phyloP scores from a whole-genome alignment of 139 green algal genomes.

The Chlamydomonas urium region DNA sequence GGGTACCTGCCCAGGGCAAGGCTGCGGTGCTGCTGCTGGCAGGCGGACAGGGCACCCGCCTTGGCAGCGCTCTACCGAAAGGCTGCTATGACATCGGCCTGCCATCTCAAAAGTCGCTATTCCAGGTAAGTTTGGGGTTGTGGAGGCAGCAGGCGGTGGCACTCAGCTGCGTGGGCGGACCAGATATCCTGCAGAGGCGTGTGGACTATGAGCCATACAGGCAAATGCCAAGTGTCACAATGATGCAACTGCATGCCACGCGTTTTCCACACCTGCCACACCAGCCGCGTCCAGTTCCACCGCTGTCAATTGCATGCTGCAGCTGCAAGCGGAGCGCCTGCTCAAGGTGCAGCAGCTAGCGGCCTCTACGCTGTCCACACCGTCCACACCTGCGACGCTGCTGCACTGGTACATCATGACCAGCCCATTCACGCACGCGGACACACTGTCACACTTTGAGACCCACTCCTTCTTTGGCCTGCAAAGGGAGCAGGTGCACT shows the following conservation, averaged over 20 bases:
- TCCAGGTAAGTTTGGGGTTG: slow-evolving; percentile 52
- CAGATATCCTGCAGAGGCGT: too few relatives aligned
- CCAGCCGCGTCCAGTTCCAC: neutral
- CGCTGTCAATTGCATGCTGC: neutral
- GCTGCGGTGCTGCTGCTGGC: slow-evolving; percentile 81
- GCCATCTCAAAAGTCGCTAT: slow-evolving; percentile 84
- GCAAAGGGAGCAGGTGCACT: slow-evolving; percentile 61
- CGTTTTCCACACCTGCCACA: too few relatives aligned
- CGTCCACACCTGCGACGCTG: neutral
- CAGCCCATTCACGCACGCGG: slow-evolving; percentile 73
- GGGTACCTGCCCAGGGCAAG: slow-evolving; percentile 48
- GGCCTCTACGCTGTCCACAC: too few relatives aligned
- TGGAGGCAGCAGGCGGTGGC: too few relatives aligned
- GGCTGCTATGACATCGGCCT: slow-evolving; percentile 94
- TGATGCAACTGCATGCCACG: too few relatives aligned
- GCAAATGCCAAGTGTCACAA: too few relatives aligned
- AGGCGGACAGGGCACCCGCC: slow-evolving; percentile 88
- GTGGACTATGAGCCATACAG: too few relatives aligned
- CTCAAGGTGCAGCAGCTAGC: slow-evolving; percentile 67
- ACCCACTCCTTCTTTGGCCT: slow-evolving; percentile 75
- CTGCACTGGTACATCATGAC: slow-evolving; percentile 92
- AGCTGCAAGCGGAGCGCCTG: slow-evolving; percentile 67
- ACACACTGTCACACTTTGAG: slow-evolving; percentile 62
- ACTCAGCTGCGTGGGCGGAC: too few relatives aligned
- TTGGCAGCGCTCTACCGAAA: slow-evolving; percentile 83